Conservation (phyloP, 1,284 basidiomycete species). For the Ceratobasidium sp. region DNA sequence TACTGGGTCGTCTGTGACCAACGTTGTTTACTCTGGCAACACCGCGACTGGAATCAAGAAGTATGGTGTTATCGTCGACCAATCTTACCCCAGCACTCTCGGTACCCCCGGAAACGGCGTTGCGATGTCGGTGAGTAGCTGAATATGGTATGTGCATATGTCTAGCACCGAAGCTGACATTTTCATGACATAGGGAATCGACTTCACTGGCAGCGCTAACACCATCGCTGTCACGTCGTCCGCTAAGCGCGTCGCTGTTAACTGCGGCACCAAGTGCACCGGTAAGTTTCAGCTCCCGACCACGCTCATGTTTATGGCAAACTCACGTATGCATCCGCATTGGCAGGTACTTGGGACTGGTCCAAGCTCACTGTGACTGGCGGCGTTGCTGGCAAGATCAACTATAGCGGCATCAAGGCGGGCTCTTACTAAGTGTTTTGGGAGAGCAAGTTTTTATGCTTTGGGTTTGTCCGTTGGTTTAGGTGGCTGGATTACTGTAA, state of each 20-base stretch:
- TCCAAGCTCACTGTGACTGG: conserved; percentile 43
- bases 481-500: too few species aligned
- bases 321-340: neutral
- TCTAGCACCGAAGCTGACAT: neutral
- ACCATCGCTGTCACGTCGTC: conserved; percentile 39
- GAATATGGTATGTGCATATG: neutral
- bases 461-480: too few species aligned
- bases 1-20: conserved; percentile 45
- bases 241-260: conserved; percentile 41
- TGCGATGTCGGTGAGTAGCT: conserved; percentile 22
- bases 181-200: conserved; percentile 12
- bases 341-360: conserved; percentile 45
- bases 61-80: conserved; percentile 48
- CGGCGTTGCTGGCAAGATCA: conserved; percentile 37
- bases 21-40: conserved; percentile 48
- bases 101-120: conserved; percentile 42
- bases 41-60: conserved; percentile 45
- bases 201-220: conserved; percentile 38
- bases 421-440: conserved; percentile 2
- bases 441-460: too few species aligned
- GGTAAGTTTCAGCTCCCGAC: neutral
- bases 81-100: conserved; percentile 39
- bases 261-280: conserved; percentile 38
- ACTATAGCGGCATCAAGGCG: conserved; percentile 29
- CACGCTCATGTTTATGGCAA: too few species aligned